Conservation (phyloP, 208 protist species). For the Wallacemonas sp. region DNA sequence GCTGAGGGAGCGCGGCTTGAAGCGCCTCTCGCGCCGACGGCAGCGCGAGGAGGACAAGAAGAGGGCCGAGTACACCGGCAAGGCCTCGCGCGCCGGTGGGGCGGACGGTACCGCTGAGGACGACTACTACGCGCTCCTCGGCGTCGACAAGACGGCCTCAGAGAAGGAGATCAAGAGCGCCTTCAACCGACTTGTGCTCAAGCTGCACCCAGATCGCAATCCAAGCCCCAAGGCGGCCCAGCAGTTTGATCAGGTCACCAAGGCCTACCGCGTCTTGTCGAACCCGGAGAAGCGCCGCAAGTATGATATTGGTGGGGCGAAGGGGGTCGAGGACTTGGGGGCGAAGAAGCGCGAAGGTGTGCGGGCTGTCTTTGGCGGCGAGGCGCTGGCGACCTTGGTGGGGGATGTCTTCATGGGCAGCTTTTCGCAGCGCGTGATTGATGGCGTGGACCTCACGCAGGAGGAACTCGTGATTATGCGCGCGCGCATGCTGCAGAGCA, state of each 20-base stretch:
- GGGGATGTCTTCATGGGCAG: constrained; percentile 75
- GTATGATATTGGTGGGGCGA: constrained; percentile 97
- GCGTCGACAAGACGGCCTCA: constrained; percentile 57
- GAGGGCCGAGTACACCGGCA: constrained; percentile 31
- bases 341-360: constrained; percentile 73
- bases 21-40: constrained; percentile 35
- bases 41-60: constrained; percentile 21
- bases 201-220: constrained; percentile 91
- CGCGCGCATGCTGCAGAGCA: constrained; percentile 62
- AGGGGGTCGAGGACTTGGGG: constrained; percentile 92
- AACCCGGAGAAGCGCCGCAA: constrained; percentile 95
- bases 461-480: constrained; percentile 73
- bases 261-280: constrained; percentile 97
- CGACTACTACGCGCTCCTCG: constrained; percentile 82
- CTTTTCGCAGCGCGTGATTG: constrained; percentile 81
- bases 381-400: constrained; percentile 40
- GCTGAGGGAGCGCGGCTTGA: constrained; percentile 51
- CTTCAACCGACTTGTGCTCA: constrained; percentile 84
- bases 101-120: constrained; percentile 26
- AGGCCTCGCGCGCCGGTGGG: constrained; percentile 6
- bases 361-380: constrained; percentile 81
- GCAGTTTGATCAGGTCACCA: constrained; percentile 91
- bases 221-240: constrained; percentile 74
- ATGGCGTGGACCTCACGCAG: constrained; percentile 74
- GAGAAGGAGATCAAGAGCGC: constrained; percentile 85